Evolutionary conservation across 2,329 filamentous ascomycete genomes (phyloP).

Genomic region (Colletotrichum sp.): DNA sequence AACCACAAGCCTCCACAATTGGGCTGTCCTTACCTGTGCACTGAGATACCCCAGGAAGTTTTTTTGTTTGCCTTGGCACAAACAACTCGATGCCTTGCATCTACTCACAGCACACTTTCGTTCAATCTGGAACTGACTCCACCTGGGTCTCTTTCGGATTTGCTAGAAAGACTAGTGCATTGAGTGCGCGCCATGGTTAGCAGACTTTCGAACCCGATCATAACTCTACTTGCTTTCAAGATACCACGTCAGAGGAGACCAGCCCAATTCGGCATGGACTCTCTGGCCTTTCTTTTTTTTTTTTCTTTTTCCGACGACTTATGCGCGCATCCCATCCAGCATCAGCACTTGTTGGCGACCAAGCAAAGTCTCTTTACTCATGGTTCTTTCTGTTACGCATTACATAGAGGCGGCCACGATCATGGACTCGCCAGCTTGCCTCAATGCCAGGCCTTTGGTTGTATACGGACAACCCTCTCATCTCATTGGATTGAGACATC

Average conservation of each 20-base stretch:
- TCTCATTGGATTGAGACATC: conserved; percentile 9
- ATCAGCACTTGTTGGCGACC: conserved; percentile 12
- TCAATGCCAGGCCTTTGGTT: background rate
- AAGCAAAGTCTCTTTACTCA: conserved; percentile 5
- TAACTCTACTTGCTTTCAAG: conserved; percentile 22
- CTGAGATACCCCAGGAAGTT: conserved; percentile 18
- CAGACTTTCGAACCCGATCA: conserved; percentile 10
- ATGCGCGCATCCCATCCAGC: conserved; percentile 1
- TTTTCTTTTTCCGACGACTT: conserved; percentile 14
- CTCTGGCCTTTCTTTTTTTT: conserved; percentile 11
- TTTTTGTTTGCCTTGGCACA: conserved; percentile 12
- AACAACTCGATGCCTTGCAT: background rate
- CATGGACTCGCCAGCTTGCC: background rate
- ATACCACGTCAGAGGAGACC: conserved; percentile 15
- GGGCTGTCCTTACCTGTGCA: conserved; percentile 15
- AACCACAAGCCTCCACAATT: background rate
- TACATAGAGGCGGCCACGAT: conserved; percentile 14
- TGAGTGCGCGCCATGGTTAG: background rate
- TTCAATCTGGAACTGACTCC: background rate
- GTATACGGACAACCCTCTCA: conserved; percentile 4
- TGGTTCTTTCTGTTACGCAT: conserved; percentile 5
- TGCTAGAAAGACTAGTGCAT: background rate
- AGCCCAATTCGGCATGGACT: conserved; percentile 3
- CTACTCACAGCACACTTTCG: background rate
- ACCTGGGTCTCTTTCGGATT: background rate